A percentile compares a stretch with the other conserved stretches of the same genome.
phyloP scores from a whole-genome alignment of 179 eudicot genomes.

The Carnegiea gigantea region DNA sequence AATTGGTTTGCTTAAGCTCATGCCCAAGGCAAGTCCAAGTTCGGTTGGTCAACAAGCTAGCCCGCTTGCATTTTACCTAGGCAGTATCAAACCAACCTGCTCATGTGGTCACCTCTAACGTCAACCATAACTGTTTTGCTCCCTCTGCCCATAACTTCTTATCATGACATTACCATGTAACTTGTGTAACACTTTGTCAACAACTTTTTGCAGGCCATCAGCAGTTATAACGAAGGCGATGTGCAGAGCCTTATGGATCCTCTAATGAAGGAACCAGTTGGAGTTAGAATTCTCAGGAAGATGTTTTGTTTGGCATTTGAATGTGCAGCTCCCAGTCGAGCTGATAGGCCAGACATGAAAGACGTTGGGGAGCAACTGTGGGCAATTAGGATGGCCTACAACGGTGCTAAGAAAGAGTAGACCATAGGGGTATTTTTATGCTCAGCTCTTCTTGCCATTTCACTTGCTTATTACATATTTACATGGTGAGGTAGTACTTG shows the following conservation, averaged over 20 bases:
- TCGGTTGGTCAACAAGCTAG: too few relatives aligned
- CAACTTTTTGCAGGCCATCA: not conserved
- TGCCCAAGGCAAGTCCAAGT: too few relatives aligned
- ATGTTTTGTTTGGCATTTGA: constrained; percentile 1
- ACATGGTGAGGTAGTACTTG: not conserved
- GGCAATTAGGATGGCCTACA: constrained; percentile 3
- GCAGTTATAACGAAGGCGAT: not conserved
- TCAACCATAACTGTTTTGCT: too few relatives aligned
- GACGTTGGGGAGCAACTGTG: not conserved
- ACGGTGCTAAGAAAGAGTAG: not conserved
- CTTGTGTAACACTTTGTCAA: too few relatives aligned
- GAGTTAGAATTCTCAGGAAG: not conserved
- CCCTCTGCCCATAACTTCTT: too few relatives aligned
- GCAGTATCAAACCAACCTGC: too few relatives aligned
- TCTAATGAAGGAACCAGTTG: not conserved
- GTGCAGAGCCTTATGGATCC: not conserved
- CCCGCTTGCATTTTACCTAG: too few relatives aligned
- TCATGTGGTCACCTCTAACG: too few relatives aligned
- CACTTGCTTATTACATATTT: not conserved
- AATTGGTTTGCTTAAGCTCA: too few relatives aligned
- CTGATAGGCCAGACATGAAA: constrained; percentile 5
- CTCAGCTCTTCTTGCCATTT: not conserved
- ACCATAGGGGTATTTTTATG: not conserved
- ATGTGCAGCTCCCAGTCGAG: constrained; percentile 7
- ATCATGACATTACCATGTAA: too few relatives aligned